Evolutionary conservation across 2,329 filamentous ascomycete genomes (phyloP).

Genomic region (Colletotrichum trifolii): DNA sequence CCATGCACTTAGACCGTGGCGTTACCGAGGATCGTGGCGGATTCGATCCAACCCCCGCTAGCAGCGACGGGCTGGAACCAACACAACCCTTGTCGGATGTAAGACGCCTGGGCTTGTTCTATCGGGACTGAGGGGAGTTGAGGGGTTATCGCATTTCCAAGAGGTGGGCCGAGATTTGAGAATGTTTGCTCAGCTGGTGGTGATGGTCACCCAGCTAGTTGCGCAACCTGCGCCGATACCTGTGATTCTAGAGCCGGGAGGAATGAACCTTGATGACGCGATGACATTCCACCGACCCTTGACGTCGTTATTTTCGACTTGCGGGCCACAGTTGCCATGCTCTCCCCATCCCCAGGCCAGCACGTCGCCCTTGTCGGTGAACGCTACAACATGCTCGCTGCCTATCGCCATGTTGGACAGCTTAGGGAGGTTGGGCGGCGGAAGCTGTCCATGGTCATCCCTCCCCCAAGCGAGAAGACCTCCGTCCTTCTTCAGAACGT

Average conservation of each 20-base stretch:
- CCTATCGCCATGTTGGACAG: slow-evolving; percentile 78
- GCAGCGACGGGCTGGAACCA: slow-evolving; percentile 64
- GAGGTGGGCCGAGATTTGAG: slow-evolving; percentile 5
- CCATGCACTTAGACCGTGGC: slow-evolving; percentile 55
- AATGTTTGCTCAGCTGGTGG: slow-evolving; percentile 40
- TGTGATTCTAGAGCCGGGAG: slow-evolving; percentile 62
- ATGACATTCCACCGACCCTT: slow-evolving; percentile 77
- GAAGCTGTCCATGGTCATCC: slow-evolving; percentile 85
- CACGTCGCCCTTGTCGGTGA: slow-evolving; percentile 73
- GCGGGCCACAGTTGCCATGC: slow-evolving; percentile 92
- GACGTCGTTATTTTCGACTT: slow-evolving; percentile 72
- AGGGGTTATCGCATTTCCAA: slow-evolving; percentile 44
- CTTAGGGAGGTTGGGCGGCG: slow-evolving; percentile 69
- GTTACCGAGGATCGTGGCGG: slow-evolving; percentile 42
- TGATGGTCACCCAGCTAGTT: slow-evolving; percentile 80
- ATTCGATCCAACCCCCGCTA: slow-evolving; percentile 40
- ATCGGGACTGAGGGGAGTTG: slow-evolving; percentile 32
- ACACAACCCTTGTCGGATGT: slow-evolving; percentile 81
- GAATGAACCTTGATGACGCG: slow-evolving; percentile 65
- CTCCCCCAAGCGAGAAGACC: slow-evolving; percentile 80
- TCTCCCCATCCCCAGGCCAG: slow-evolving; percentile 97
- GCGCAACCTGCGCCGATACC: slow-evolving; percentile 87
- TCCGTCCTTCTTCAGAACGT: slow-evolving; percentile 72
- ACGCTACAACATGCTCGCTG: slow-evolving; percentile 87
- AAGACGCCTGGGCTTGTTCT: slow-evolving; percentile 56